Conservation (phyloP, 1,284 basidiomycete species). For the Heterobasidion occidentale region DNA sequence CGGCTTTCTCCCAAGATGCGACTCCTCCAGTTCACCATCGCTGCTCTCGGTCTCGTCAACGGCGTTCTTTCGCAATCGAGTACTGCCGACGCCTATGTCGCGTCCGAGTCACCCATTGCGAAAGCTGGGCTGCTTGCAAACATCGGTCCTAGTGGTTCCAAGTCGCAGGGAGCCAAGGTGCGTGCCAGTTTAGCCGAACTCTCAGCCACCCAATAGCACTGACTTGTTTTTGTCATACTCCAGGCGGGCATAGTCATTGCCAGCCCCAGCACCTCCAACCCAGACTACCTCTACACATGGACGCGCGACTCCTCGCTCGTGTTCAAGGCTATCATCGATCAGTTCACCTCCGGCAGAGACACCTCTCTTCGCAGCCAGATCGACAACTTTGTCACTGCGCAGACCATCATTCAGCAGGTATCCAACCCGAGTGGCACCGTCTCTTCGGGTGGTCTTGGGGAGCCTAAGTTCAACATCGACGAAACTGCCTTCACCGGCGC, state of each 20-base stretch:
- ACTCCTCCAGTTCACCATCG: background rate
- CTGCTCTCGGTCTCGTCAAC: background rate
- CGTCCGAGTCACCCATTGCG: slow-evolving; percentile 47
- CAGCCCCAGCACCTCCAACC: slow-evolving; percentile 27
- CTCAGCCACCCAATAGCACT: background rate
- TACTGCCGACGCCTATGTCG: slow-evolving; percentile 31
- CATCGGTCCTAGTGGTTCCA: slow-evolving; percentile 51
- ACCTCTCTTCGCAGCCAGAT: slow-evolving; percentile 19
- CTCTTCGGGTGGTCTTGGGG: slow-evolving; percentile 33
- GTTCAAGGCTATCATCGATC: slow-evolving; percentile 32
- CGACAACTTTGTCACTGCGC: slow-evolving; percentile 26
- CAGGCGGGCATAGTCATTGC: slow-evolving; percentile 28
- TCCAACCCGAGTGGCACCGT: slow-evolving; percentile 35
- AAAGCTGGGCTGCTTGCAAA: slow-evolving; percentile 57
- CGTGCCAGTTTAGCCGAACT: slow-evolving; percentile 6
- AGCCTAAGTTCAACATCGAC: slow-evolving; percentile 44
- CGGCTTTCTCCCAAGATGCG: background rate
- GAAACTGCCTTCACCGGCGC: slow-evolving; percentile 32
- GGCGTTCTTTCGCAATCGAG: background rate
- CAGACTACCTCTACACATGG: slow-evolving; percentile 34
- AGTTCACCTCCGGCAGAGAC: slow-evolving; percentile 25
- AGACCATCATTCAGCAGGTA: slow-evolving; percentile 28
- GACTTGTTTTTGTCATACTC: background rate
- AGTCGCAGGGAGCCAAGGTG: slow-evolving; percentile 44
- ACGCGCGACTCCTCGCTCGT: slow-evolving; percentile 33